phyloP scores from a whole-genome alignment of 1,284 basidiomycete species.

The Trichosporon ovoides region DNA sequence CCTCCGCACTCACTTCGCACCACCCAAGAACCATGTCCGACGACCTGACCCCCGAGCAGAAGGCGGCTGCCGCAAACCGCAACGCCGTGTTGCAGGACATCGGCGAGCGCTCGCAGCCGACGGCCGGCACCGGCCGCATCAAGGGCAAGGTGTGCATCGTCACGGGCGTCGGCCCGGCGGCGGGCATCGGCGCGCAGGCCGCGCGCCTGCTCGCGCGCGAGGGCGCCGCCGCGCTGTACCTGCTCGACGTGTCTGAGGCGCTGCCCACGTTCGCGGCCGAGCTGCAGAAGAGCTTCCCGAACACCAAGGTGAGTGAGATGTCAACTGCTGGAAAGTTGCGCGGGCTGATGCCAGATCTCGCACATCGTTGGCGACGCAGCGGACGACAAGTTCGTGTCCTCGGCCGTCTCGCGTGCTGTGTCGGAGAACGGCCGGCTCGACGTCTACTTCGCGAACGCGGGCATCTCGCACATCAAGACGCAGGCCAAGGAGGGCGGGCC shows the following conservation, averaged over 20 bases:
- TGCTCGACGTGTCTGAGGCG: slow-evolving; percentile 69
- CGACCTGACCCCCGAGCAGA: too few species aligned
- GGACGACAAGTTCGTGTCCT: slow-evolving; percentile 65
- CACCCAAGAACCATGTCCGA: too few species aligned
- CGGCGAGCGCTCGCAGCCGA: neutral
- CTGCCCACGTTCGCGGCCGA: slow-evolving; percentile 65
- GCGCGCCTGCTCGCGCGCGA: slow-evolving; percentile 14
- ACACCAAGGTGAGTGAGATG: slow-evolving; percentile 63
- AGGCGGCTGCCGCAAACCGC: too few species aligned
- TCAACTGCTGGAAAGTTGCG: too few species aligned
- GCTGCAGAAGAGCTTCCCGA: slow-evolving; percentile 64
- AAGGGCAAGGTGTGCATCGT: slow-evolving; percentile 81
- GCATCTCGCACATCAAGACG: slow-evolving; percentile 30
- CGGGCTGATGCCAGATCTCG: slow-evolving; percentile 15
- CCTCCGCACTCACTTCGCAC: too few species aligned
- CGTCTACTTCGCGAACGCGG: slow-evolving; percentile 88
- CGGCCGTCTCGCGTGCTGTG: slow-evolving; percentile 65
- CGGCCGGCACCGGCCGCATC: slow-evolving; percentile 55
- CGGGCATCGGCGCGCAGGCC: slow-evolving; percentile 62
- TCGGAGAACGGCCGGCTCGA: slow-evolving; percentile 79
- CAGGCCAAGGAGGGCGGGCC: slow-evolving; percentile 2
- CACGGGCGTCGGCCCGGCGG: slow-evolving; percentile 76
- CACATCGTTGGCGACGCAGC: slow-evolving; percentile 72
- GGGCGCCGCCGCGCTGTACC: slow-evolving; percentile 79
- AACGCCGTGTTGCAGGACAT: too few species aligned